Evolutionary conservation across 1,284 basidiomycete species (phyloP), one percentile per base, ranked within the genome.

Genomic region (Ceratobasidium theobromae): DNA sequence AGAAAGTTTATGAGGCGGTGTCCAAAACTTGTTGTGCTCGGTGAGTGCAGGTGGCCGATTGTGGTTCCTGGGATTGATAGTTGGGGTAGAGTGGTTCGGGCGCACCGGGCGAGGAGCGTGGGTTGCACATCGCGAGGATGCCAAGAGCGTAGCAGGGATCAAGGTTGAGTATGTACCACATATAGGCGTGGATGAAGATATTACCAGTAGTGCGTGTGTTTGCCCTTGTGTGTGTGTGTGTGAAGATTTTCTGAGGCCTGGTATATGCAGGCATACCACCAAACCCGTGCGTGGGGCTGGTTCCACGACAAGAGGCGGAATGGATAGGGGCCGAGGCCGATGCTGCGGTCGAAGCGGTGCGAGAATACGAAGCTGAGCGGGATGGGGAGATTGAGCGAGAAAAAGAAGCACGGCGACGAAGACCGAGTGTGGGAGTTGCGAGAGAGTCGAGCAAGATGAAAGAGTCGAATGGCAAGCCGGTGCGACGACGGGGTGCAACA

Each of bases 1-100:
- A 77, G 76, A 62, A 74, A 76, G 43, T 76, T 79, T 67, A 74
- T 74, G 35, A 73, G 75, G 53, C 75, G 76, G 65, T 77, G 74
- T 60, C 72, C 75, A 9, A 72, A 71, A 66, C 66, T 79, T 28
- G 68, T 70, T 27, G 33, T 72, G 35, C 65, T 78, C 51, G 75
- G 76, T 77, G 67, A 43, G 72, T 41, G 16, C 5, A 45, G 9
- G 18, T n/a, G 43, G 12, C 28, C 28, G 67, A 38, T 58, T 66
- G 35, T 53, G 53, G 72, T 14, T 35, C 49, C 18, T n/a, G 28
- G 28, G 23, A 38, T 38, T 8, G 35, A 38, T 38, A 16, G 8
- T 8, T 38, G 35, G 35, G 35, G 18, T 68, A 70, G 77, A 77
- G 54, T 78, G 77, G 77, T 76, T 75, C 53, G 77, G 77, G 32